Evolutionary conservation across 2,329 filamentous ascomycete genomes (phyloP).

Genomic region (Ceratocystis albifundus): DNA sequence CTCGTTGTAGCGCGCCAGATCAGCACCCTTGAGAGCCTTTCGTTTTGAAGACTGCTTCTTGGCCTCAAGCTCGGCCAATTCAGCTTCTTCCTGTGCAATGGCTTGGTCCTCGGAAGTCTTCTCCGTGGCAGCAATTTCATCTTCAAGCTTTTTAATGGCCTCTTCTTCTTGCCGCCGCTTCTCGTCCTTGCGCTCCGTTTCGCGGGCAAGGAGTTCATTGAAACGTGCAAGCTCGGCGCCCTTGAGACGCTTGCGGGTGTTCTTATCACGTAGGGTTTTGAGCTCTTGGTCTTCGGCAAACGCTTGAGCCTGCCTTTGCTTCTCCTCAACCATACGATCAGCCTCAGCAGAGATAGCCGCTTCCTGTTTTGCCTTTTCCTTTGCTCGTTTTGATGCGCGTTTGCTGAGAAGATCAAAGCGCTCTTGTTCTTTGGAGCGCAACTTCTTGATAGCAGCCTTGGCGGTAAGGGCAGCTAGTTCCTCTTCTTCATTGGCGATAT

Average conservation of each 20-base stretch:
- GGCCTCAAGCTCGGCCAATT: slow-evolving; percentile 18
- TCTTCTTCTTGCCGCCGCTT: slow-evolving; percentile 12
- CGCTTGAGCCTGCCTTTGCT: slow-evolving; percentile 10
- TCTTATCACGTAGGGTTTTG: slow-evolving; percentile 11
- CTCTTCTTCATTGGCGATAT: slow-evolving; percentile 19
- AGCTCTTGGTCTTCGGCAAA: slow-evolving; percentile 13
- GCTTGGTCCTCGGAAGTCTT: slow-evolving; percentile 12
- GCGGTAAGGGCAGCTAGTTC: slow-evolving; percentile 12
- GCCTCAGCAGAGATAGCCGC: slow-evolving; percentile 21
- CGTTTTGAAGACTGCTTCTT: slow-evolving; percentile 18
- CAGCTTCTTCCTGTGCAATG: slow-evolving; percentile 19
- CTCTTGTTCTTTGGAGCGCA: slow-evolving; percentile 16
- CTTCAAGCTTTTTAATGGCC: slow-evolving; percentile 15
- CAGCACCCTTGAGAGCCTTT: slow-evolving; percentile 2
- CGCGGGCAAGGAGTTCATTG: slow-evolving; percentile 13
- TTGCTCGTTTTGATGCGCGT: slow-evolving; percentile 19
- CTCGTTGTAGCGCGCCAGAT: slow-evolving; percentile 21
- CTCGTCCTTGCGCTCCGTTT: neutral
- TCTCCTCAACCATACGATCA: slow-evolving; percentile 15
- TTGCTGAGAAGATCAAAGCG: slow-evolving; percentile 15
- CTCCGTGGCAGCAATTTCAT: slow-evolving; percentile 18
- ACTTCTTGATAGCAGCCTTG: slow-evolving; percentile 6
- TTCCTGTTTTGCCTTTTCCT: slow-evolving; percentile 23
- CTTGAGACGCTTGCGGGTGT: slow-evolving; percentile 7
- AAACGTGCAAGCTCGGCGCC: slow-evolving; percentile 15